These are phyloP conservation scores for Hygrophila difformis DNA, from an alignment of 257 asterid species.

Conservation along the genomic window DNA sequence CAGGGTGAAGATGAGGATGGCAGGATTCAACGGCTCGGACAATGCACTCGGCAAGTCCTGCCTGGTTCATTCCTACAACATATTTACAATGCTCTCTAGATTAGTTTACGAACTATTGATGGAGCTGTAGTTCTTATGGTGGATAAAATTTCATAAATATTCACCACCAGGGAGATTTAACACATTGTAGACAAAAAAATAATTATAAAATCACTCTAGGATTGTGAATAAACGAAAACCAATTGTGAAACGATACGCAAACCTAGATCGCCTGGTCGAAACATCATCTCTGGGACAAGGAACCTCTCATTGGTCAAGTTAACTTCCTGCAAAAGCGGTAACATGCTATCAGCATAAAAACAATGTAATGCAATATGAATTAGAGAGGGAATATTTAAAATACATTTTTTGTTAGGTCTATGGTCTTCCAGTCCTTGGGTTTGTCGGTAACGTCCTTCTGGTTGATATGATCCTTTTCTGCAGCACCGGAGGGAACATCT, in stretches of 20 bases:
- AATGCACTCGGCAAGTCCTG: slow-evolving; percentile 93
- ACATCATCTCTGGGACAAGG: slow-evolving; percentile 95
- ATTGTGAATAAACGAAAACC: background rate
- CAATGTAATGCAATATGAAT: slow-evolving; percentile 5
- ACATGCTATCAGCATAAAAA: slow-evolving; percentile 5
- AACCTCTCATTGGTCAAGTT: slow-evolving; percentile 87
- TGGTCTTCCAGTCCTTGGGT: slow-evolving; percentile 34
- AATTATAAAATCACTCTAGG: background rate
- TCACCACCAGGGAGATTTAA: background rate
- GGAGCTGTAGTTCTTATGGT: background rate
- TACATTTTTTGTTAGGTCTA: slow-evolving; percentile 68
- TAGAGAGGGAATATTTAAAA: slow-evolving; percentile 10
- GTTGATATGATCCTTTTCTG: slow-evolving; percentile 26
- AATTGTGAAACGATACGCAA: slow-evolving; percentile 8
- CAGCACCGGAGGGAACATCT: slow-evolving; percentile 18
- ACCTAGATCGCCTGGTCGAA: slow-evolving; percentile 97
- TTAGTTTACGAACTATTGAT: slow-evolving; percentile 8
- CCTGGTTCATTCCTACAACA: slow-evolving; percentile 82
- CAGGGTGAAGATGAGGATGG: slow-evolving; percentile 89
- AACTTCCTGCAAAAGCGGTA: slow-evolving; percentile 53
- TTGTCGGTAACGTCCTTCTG: slow-evolving; percentile 25
- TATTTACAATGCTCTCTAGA: slow-evolving; percentile 11
- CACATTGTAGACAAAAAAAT: background rate
- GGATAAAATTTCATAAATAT: slow-evolving; percentile 4
- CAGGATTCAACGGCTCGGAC: slow-evolving; percentile 84